These are phyloP conservation scores for Pestalotiopsis sp. DNA, from an alignment of 2,329 filamentous ascomycete species.

Conservation along the genomic window DNA sequence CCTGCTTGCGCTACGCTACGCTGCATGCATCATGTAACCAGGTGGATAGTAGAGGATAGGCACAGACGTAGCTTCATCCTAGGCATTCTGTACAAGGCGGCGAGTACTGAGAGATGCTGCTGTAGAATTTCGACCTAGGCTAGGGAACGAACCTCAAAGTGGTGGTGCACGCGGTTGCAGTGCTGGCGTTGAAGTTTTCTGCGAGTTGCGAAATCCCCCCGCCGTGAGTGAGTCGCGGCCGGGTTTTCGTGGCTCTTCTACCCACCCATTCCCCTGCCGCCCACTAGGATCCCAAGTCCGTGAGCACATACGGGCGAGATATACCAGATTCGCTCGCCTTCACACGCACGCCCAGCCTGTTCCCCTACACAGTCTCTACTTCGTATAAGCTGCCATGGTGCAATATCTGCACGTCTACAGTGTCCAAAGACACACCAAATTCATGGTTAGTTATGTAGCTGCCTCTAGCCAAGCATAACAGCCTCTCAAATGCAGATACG, in stretches of 20 bases:
- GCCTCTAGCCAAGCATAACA: neutral
- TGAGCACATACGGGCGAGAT: neutral
- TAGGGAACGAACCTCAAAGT: neutral
- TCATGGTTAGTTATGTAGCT: neutral
- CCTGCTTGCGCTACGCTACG: neutral
- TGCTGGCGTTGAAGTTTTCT: neutral
- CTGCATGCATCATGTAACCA: neutral
- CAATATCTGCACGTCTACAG: too few relatives aligned
- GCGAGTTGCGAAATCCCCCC: neutral
- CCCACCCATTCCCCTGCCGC: neutral
- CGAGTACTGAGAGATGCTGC: neutral
- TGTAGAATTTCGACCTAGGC: neutral
- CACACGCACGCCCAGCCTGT: neutral
- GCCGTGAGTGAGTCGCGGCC: neutral
- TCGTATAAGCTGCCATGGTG: too few relatives aligned
- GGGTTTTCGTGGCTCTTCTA: neutral
- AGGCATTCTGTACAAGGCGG: neutral
- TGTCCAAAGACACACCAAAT: too few relatives aligned
- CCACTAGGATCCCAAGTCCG: neutral
- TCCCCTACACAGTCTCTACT: too few relatives aligned
- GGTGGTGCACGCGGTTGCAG: neutral
- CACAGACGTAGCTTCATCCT: neutral
- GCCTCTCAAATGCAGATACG: neutral
- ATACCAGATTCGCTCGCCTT: neutral
- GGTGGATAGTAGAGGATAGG: neutral